phyloP scores from a whole-genome alignment of 176 grass and related monocot species.

The Oryza glaberrima region DNA sequence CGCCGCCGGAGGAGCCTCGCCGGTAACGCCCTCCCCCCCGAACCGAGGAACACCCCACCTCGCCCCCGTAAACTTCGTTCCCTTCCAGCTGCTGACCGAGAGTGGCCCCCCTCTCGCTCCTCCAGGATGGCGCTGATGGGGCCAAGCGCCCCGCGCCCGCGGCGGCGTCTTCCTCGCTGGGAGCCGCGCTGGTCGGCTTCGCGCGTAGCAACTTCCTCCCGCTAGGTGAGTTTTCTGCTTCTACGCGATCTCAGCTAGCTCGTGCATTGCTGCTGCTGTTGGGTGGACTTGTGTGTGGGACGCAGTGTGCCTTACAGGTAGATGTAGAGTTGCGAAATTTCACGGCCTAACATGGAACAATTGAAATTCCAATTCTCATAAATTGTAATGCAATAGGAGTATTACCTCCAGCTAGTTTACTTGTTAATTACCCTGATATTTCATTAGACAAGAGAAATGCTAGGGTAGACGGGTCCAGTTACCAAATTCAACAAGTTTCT shows the following conservation, averaged over 20 bases:
- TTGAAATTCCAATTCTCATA: not conserved
- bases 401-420: conserved; percentile 3
- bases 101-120: conserved; percentile 25
- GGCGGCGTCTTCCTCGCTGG: conserved; percentile 32
- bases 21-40: conserved; percentile 19
- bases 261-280: not conserved
- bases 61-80: not conserved
- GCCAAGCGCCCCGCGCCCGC: conserved; percentile 26
- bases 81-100: not conserved
- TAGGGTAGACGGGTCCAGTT: not conserved
- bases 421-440: conserved; percentile 10
- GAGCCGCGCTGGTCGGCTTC: conserved; percentile 50
- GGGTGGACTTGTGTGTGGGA: not conserved
- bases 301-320: not conserved
- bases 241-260: conserved; percentile 11
- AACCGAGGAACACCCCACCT: not conserved
- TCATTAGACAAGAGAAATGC: not conserved
- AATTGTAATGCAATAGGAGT: not conserved
- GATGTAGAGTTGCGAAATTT: not conserved
- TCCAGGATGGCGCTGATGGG: conserved; percentile 52
- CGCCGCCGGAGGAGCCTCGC: conserved; percentile 29
- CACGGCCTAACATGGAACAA: not conserved
- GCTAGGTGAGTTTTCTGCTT: conserved; percentile 51
- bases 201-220: conserved; percentile 84
- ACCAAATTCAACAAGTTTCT: conserved; percentile 4